Evolutionary conservation across 768 basidiomycete species (phyloP), one percentile per base, ranked within the genome.

Genomic region (Galerina marginata): DNA sequence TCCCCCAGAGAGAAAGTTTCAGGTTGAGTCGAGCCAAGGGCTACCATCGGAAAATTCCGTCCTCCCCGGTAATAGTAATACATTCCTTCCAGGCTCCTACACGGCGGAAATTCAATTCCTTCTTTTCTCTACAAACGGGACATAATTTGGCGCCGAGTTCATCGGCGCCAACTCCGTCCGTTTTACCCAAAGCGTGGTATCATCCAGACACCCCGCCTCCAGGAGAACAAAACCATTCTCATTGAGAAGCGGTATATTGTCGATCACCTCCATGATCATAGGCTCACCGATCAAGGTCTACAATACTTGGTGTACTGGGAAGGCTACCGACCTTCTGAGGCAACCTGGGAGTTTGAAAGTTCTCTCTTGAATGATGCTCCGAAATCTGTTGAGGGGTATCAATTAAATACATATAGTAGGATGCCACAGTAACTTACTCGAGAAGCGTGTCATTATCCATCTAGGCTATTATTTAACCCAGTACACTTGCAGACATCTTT

Each of bases 291-390:
- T 33, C 61, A 80, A 15, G 70, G 70, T 9, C 63, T 72, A 43
- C 75, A 85, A 57, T 87, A 81, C 61, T 64, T 72, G 46, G 83
- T 89, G 14, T 74, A 75, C 58, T 89, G 88, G 88, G 69, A 72
- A 39, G 86, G 87, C 0, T 89, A 88, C 66, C 51, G 75, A 0
- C 74, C 77, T 6, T 69, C 72, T 1, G 79, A 83, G 25, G 84
- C 81, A 9, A 85, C 86, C 29, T 89, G 88, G 88, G 87, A 89
- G 65, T 81, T 79, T 10, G 82, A 81, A 64, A 56, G 47, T 6
- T 68, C 68, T 4, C 74, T 89, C 36, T 46, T 73, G 59, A 72
- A 79, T 49, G 87, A 89, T 69, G 83, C 83, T 7, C 84, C 86
- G 0, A 39, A 36, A 0, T 65, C 73, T 0, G 75, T 89, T 36